These are phyloP conservation scores for Penicillium brevicompactum DNA, from an alignment of 2,329 filamentous ascomycete species.

Conservation along the genomic window DNA sequence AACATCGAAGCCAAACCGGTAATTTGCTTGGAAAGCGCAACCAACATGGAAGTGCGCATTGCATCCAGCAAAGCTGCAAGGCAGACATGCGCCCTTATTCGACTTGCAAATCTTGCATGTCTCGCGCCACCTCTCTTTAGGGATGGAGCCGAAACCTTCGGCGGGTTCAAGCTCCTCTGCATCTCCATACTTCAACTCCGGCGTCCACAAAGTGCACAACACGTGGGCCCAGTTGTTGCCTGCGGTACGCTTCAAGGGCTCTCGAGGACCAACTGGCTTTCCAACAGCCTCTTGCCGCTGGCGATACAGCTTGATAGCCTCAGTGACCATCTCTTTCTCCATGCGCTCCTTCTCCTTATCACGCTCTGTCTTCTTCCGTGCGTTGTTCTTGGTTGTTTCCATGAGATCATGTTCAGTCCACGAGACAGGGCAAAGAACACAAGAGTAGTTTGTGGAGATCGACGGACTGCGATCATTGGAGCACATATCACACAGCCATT, in stretches of 20 bases:
- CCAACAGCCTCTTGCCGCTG: conserved; percentile 82
- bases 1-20: conserved; percentile 86
- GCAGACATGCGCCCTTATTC: conserved; percentile 74
- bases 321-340: conserved; percentile 80
- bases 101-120: conserved; percentile 82
- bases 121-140: conserved; percentile 71
- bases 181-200: conserved; percentile 90
- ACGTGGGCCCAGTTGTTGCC: conserved; percentile 99
- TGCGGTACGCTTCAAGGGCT: conserved; percentile 88
- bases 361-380: conserved; percentile 89
- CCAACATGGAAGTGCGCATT: conserved; percentile 74
- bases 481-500: conserved; percentile 97
- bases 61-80: conserved; percentile 65
- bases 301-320: conserved; percentile 78
- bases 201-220: conserved; percentile 85
- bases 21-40: conserved; percentile 82
- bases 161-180: conserved; percentile 79
- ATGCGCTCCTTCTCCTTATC: conserved; percentile 84
- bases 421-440: conserved; percentile 84
- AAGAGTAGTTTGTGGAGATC: conserved; percentile 93
- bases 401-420: conserved; percentile 80
- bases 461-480: conserved; percentile 89
- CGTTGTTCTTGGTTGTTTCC: conserved; percentile 74
- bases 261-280: conserved; percentile 79
- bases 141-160: conserved; percentile 86